Conservation (phyloP, 2,329 filamentous ascomycete genomes). For the Penicillium brasilianum region DNA sequence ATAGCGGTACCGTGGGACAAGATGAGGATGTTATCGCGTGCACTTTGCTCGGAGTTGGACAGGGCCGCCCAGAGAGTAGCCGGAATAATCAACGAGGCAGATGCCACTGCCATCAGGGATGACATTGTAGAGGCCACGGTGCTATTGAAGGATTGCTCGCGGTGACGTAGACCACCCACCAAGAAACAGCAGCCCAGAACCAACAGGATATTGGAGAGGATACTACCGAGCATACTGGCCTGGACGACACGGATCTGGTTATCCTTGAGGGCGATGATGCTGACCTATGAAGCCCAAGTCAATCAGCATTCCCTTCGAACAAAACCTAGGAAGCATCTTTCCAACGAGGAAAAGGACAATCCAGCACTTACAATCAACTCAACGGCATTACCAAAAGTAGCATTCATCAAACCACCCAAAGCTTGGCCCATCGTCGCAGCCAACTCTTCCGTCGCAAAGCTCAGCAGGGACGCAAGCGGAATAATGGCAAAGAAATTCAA, state of each 20-base stretch:
- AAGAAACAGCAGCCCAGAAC: conserved; percentile 83
- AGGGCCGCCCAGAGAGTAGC: conserved; percentile 74
- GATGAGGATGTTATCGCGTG: conserved; percentile 63
- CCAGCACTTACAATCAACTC: conserved; percentile 73
- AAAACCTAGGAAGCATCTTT: too few relatives aligned
- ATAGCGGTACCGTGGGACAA: conserved; percentile 78
- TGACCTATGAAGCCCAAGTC: conserved; percentile 64
- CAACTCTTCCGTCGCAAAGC: conserved; percentile 68
- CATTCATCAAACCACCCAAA: conserved; percentile 67
- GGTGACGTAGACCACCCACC: conserved; percentile 71
- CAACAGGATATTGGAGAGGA: conserved; percentile 90
- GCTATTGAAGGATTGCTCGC: conserved; percentile 66
- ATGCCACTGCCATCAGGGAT: conserved; percentile 75
- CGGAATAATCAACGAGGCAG: conserved; percentile 78
- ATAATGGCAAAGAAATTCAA: conserved; percentile 70
- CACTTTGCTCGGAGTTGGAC: conserved; percentile 45
- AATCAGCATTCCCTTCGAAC: conserved; percentile 43
- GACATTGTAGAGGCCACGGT: conserved; percentile 60
- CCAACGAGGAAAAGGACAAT: not conserved
- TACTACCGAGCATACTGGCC: conserved; percentile 94
- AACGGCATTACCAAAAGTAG: conserved; percentile 70
- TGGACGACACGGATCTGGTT: conserved; percentile 95
- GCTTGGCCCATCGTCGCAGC: conserved; percentile 66
- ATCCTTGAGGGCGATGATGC: conserved; percentile 84
- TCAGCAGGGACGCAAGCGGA: conserved; percentile 64